Percentiles rank a stretch among this genome's conserved stretches.
phyloP scores from a whole-genome alignment of 768 basidiomycete genomes.

The Hericium erinaceus region DNA sequence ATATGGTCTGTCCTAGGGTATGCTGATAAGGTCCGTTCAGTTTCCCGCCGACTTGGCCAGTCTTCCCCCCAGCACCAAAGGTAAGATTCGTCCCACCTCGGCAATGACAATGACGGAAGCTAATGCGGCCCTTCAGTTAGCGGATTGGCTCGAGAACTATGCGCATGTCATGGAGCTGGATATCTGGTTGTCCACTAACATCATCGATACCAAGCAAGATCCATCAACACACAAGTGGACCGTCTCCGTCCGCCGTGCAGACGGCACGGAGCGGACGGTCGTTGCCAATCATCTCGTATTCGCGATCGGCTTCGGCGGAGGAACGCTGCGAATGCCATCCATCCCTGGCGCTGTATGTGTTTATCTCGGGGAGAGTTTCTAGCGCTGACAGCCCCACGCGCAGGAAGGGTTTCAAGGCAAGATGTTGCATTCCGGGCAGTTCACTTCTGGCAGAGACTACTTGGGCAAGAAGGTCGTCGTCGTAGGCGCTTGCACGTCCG shows the following conservation, averaged over 20 bases:
- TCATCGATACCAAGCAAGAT: constrained; percentile 10
- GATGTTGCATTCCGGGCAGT: constrained; percentile 23
- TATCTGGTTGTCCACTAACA: constrained; percentile 42
- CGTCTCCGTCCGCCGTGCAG: constrained; percentile 7
- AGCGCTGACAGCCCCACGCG: not conserved
- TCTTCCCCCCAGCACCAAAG: constrained; percentile 23
- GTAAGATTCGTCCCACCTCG: not conserved
- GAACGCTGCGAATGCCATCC: constrained; percentile 22
- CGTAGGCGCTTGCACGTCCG: constrained; percentile 27
- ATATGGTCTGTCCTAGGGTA: too few relatives aligned
- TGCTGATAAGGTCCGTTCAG: constrained; percentile 1
- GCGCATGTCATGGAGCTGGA: constrained; percentile 52
- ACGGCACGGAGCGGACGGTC: constrained; percentile 3
- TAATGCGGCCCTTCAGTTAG: constrained; percentile 30
- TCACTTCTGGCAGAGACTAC: constrained; percentile 21
- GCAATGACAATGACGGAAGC: too few relatives aligned
- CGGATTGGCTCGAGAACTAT: constrained; percentile 61
- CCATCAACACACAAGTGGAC: constrained; percentile 14
- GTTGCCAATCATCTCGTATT: constrained; percentile 22
- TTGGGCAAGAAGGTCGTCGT: constrained; percentile 32
- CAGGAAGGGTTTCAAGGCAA: constrained; percentile 26
- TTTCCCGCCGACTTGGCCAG: constrained; percentile 26
- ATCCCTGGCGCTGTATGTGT: constrained; percentile 11
- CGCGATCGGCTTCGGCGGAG: constrained; percentile 26
- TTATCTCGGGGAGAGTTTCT: not conserved